These are phyloP conservation scores for Ensete glaucum DNA, from an alignment of 176 grass and related monocot species.

Conservation along the genomic window DNA sequence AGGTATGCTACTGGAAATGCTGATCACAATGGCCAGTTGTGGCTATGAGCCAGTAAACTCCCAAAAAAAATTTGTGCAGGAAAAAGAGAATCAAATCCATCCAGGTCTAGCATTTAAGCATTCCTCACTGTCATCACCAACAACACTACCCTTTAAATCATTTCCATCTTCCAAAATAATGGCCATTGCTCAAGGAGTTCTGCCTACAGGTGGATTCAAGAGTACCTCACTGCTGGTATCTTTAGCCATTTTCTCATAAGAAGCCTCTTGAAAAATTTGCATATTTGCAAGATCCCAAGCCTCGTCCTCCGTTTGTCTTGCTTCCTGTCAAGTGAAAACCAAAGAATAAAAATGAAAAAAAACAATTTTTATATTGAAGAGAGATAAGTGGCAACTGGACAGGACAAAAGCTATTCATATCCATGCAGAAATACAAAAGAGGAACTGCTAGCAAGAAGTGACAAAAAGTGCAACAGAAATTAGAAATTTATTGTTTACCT, in stretches of 20 bases:
- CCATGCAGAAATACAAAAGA: not conserved
- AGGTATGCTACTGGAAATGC: not conserved
- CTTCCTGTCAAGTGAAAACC: slow-evolving; percentile 42
- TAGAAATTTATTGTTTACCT: slow-evolving; percentile 38
- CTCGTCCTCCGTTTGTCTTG: slow-evolving; percentile 60
- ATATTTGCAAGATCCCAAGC: slow-evolving; percentile 30
- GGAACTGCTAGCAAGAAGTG: not conserved
- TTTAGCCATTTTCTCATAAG: slow-evolving; percentile 61
- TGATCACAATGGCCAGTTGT: not conserved
- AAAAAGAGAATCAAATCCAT: too few relatives aligned
- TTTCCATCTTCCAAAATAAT: too few relatives aligned
- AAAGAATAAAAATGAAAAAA: slow-evolving; percentile 3
- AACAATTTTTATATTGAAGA: not conserved
- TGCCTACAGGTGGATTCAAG: not conserved
- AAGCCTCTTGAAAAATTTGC: slow-evolving; percentile 38
- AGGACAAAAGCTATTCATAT: not conserved
- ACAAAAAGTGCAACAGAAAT: not conserved
- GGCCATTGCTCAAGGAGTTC: not conserved
- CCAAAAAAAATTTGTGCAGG: too few relatives aligned
- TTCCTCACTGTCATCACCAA: too few relatives aligned
- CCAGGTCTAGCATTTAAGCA: too few relatives aligned
- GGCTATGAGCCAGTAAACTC: too few relatives aligned
- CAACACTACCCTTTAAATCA: too few relatives aligned
- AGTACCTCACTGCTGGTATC: slow-evolving; percentile 70
- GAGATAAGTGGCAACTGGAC: not conserved